A percentile compares a stretch with the other conserved stretches of the same genome.
Evolutionary conservation across 768 basidiomycete genomes (phyloP).

Genomic region (Amanita fuliginea): DNA sequence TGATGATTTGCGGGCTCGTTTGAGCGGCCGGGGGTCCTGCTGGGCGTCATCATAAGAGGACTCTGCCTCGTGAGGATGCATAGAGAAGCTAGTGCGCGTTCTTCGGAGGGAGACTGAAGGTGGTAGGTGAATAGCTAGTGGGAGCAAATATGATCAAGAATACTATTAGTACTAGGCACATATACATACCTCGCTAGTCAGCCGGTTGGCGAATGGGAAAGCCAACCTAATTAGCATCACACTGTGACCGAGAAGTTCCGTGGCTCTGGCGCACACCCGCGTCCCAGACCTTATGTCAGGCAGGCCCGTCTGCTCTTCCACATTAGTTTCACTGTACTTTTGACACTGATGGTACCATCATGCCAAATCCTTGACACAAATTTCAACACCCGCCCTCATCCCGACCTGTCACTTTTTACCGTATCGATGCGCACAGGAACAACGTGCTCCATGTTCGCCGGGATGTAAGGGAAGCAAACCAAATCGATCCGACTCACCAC

Average conservation of each 20-base stretch:
- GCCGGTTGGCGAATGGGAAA: background rate
- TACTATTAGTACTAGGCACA: conserved; percentile 3
- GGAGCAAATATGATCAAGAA: conserved; percentile 1
- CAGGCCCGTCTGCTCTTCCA: background rate
- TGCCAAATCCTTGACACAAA: too few relatives aligned
- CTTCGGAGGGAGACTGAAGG: conserved; percentile 8
- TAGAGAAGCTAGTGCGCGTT: conserved; percentile 1
- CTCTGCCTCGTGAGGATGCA: conserved; percentile 1
- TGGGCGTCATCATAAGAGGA: conserved; percentile 3
- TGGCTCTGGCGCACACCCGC: background rate
- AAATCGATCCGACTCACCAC: background rate
- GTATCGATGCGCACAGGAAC: background rate
- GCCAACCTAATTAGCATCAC: background rate
- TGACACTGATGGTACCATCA: too few relatives aligned
- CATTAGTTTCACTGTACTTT: background rate
- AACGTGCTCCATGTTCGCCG: background rate
- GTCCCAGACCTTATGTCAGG: background rate
- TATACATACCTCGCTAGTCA: conserved; percentile 4
- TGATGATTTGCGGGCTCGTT: conserved; percentile 8
- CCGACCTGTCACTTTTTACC: background rate
- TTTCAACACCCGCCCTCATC: background rate
- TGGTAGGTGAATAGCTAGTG: conserved; percentile 4
- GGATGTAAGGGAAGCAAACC: background rate
- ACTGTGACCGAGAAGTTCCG: conserved; percentile 5
- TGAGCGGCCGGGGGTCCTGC: conserved; percentile 2